Percentiles rank a stretch among this genome's conserved stretches.
Evolutionary conservation across 179 eudicot genomes (phyloP).

Genomic region (Patellifolia procumbens): DNA sequence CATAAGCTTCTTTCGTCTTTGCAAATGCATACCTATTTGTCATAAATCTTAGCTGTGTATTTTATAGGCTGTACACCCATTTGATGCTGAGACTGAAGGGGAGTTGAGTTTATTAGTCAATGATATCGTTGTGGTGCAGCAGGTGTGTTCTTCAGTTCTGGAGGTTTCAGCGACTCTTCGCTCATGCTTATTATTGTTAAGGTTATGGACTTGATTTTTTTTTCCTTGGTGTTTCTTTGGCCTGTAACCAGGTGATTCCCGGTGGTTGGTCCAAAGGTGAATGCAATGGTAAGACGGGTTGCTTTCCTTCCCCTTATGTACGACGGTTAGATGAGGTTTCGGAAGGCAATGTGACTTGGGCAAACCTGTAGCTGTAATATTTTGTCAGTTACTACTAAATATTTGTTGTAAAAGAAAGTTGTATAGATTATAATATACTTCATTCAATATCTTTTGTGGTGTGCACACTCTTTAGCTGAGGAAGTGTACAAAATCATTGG

Average conservation of each 20-base stretch:
- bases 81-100: constrained; percentile 78
- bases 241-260: constrained; percentile 49
- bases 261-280: constrained; percentile 94
- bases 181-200: neutral
- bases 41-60: neutral
- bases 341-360: constrained; percentile 21
- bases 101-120: constrained; percentile 63
- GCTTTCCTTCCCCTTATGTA: constrained; percentile 87
- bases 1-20: too few relatives aligned
- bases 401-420: constrained; percentile 17
- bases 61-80: constrained; percentile 65
- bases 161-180: neutral
- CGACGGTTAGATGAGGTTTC: constrained; percentile 38
- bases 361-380: constrained; percentile 8
- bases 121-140: constrained; percentile 67
- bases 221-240: neutral
- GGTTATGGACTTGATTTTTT: neutral
- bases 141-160: constrained; percentile 38
- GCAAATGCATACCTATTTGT: too few relatives aligned
- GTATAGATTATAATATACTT: constrained; percentile 19
- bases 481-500: constrained; percentile 10
- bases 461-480: neutral
- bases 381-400: neutral
- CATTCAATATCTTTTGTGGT: neutral
- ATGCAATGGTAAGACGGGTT: constrained; percentile 65